Evolutionary conservation across 1,139 yeast species (phyloP).

Genomic region (Hyphopichia pseudoburtonii): DNA sequence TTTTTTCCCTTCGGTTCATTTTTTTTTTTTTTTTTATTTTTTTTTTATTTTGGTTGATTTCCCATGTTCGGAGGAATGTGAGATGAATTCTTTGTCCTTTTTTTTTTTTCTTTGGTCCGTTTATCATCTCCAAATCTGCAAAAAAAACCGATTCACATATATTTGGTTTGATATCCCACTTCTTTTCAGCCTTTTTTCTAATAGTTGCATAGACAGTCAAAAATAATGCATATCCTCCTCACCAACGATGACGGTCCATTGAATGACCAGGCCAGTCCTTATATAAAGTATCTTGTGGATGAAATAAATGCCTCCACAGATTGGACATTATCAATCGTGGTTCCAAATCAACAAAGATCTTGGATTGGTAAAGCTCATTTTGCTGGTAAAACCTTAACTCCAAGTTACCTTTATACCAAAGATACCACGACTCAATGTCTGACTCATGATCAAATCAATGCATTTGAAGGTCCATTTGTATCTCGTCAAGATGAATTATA

Average conservation of each 20-base stretch:
- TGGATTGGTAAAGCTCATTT: conserved; percentile 99
- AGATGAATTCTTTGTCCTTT: no score
- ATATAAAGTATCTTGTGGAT: conserved; percentile 76
- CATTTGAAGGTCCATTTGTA: conserved; percentile 69
- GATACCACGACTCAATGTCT: conserved; percentile 30
- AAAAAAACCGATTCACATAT: no score
- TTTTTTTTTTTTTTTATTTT: no score
- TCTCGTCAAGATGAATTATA: conserved; percentile 31
- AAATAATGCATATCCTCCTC: conserved; percentile 48
- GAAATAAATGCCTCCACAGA: conserved; percentile 63
- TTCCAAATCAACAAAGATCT: conserved; percentile 79
- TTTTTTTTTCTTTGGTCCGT: no score
- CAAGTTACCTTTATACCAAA: conserved; percentile 63
- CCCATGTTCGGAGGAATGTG: no score
- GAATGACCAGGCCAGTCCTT: conserved; percentile 77
- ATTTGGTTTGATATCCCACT: background rate
- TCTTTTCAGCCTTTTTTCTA: background rate
- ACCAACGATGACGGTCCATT: conserved; percentile 98
- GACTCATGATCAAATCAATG: conserved; percentile 35
- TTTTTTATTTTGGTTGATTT: background rate
- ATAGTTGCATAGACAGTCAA: background rate
- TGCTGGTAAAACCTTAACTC: conserved; percentile 75
- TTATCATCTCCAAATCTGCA: no score
- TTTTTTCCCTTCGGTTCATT: background rate
- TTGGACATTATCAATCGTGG: conserved; percentile 84